phyloP scores from a whole-genome alignment of 2,329 filamentous ascomycete genomes.

The Lasiodiplodia theobromae region DNA sequence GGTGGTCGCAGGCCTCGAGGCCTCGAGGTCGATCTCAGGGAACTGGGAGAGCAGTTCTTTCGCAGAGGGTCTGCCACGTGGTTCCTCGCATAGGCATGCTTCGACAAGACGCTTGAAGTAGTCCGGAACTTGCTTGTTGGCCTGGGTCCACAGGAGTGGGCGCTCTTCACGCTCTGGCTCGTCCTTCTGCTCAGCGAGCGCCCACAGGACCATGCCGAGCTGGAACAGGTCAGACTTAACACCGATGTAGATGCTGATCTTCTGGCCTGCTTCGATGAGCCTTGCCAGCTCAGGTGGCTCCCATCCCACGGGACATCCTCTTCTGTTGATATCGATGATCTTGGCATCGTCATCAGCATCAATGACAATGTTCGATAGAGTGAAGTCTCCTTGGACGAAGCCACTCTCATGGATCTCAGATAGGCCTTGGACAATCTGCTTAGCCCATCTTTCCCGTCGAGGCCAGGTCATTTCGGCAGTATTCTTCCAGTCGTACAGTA shows the following conservation, averaged over 20 bases:
- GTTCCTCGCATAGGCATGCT: conserved; percentile 77
- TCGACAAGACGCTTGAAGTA: conserved; percentile 82
- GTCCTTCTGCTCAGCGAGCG: conserved; percentile 83
- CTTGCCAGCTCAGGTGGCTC: conserved; percentile 90
- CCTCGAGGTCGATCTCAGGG: conserved; percentile 37
- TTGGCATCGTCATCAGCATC: conserved; percentile 84
- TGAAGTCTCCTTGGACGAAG: conserved; percentile 97
- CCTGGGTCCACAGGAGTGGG: conserved; percentile 68
- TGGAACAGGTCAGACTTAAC: conserved; percentile 98
- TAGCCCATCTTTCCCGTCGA: conserved; percentile 84
- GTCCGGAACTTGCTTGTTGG: conserved; percentile 66
- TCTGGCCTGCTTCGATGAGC: conserved; percentile 85
- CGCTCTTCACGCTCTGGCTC: conserved; percentile 83
- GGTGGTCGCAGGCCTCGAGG: conserved; percentile 33
- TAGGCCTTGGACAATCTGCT: conserved; percentile 87
- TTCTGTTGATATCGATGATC: conserved; percentile 97
- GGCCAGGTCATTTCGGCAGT: conserved; percentile 67
- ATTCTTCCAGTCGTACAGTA: conserved; percentile 80
- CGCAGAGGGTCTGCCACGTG: conserved; percentile 76
- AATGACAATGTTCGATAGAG: conserved; percentile 95
- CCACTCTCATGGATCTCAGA: conserved; percentile 94
- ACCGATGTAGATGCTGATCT: conserved; percentile 96
- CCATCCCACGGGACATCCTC: conserved; percentile 98
- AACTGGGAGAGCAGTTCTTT: conserved; percentile 66
- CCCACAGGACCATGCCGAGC: conserved; percentile 96